A percentile compares a stretch with the other conserved stretches of the same genome.
Evolutionary conservation across 75 land plant species (phyloP).

Genomic region (Gnetum montanum): DNA sequence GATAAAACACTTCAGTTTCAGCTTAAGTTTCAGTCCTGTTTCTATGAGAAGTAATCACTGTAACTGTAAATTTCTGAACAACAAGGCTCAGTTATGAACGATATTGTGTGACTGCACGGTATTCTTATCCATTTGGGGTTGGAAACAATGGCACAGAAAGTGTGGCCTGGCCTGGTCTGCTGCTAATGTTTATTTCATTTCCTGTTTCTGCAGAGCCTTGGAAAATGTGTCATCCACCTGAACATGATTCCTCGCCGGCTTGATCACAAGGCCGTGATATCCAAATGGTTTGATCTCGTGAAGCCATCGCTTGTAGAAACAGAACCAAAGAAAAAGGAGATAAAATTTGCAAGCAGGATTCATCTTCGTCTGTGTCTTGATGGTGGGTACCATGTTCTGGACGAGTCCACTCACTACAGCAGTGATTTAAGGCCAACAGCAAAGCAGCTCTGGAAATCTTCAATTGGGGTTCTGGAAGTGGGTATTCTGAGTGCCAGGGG

Average conservation of each 20-base stretch:
- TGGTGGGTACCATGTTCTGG: conserved; percentile 29
- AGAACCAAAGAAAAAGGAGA: conserved; percentile 25
- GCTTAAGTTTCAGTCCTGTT: conserved; percentile 11
- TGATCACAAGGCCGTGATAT: conserved; percentile 29
- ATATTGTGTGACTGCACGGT: neutral
- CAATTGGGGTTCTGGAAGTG: conserved; percentile 23
- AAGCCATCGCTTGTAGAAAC: conserved; percentile 17
- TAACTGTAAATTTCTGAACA: conserved; percentile 5
- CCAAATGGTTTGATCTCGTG: conserved; percentile 41
- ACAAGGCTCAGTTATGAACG: conserved; percentile 1
- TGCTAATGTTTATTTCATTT: neutral
- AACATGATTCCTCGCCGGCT: conserved; percentile 21
- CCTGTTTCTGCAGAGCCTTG: conserved; percentile 18
- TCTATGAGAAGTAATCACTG: conserved; percentile 15
- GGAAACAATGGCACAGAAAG: neutral
- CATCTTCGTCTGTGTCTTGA: conserved; percentile 21
- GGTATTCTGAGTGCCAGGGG: conserved; percentile 17
- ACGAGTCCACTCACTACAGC: conserved; percentile 35
- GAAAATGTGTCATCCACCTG: conserved; percentile 25
- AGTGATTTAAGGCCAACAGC: conserved; percentile 26
- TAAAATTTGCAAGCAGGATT: conserved; percentile 29
- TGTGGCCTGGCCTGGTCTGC: neutral
- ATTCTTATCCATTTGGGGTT: conserved; percentile 2
- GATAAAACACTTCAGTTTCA: conserved; percentile 22
- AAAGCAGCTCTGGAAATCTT: conserved; percentile 17